phyloP scores from a whole-genome alignment of 805 yeast species.

The Teunomyces panamensis region DNA sequence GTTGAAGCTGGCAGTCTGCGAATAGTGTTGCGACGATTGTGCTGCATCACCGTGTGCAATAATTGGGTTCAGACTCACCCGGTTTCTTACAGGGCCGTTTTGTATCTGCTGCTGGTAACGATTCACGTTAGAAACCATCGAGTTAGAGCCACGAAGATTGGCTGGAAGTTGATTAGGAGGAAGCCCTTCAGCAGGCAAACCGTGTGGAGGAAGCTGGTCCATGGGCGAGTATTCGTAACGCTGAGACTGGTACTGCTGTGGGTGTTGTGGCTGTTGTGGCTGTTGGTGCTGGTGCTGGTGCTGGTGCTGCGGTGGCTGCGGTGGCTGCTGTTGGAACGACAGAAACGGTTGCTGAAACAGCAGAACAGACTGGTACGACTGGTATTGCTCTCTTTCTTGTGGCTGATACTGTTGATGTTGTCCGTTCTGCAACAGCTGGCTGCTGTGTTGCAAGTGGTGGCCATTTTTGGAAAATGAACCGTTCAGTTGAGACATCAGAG shows the following conservation, averaged over 20 bases:
- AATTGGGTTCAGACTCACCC: conserved; percentile 15
- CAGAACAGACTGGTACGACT: neutral
- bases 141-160: conserved; percentile 19
- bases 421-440: neutral
- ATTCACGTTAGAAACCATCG: conserved; percentile 14
- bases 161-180: conserved; percentile 24
- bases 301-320: neutral
- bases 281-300: neutral
- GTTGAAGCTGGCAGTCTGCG: conserved; percentile 10
- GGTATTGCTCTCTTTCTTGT: conserved; percentile 5
- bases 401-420: conserved; percentile 4
- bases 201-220: conserved; percentile 33
- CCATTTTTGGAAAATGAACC: neutral
- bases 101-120: conserved; percentile 16
- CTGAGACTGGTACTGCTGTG: neutral
- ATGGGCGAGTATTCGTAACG: conserved; percentile 6
- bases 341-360: neutral
- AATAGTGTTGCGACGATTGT: conserved; percentile 9
- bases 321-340: neutral
- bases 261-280: neutral
- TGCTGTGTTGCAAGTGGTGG: neutral
- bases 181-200: conserved; percentile 28
- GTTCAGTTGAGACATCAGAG: neutral
- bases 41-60: conserved; percentile 4
- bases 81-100: conserved; percentile 14